phyloP scores from a whole-genome alignment of 2,329 filamentous ascomycete species.

The Penicillium sp. region DNA sequence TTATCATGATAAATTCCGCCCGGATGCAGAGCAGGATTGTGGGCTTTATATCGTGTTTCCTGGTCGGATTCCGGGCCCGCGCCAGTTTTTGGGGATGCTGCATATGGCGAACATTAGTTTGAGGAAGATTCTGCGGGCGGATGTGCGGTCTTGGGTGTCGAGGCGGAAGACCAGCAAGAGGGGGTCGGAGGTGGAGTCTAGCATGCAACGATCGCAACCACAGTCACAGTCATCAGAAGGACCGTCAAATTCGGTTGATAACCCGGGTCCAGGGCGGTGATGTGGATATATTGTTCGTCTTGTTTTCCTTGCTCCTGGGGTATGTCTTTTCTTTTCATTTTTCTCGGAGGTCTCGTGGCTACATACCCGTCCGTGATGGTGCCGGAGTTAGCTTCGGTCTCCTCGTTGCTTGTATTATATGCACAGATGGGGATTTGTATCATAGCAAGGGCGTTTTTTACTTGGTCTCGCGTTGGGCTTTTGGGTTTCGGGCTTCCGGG shows the following conservation, averaged over 20 bases:
- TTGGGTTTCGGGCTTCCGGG: background rate
- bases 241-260: background rate
- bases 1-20: constrained; percentile 44
- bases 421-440: constrained; percentile 2
- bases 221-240: background rate
- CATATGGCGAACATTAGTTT: constrained; percentile 46
- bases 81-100: constrained; percentile 37
- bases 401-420: constrained; percentile 12
- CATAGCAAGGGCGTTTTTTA: constrained; percentile 10
- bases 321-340: background rate
- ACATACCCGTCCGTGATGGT: background rate
- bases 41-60: constrained; percentile 43
- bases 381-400: background rate
- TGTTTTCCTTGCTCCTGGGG: background rate
- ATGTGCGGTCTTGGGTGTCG: constrained; percentile 11
- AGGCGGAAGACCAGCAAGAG: background rate
- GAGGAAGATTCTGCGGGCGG: constrained; percentile 26
- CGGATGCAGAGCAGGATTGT: constrained; percentile 35
- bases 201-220: background rate
- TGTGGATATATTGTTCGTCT: background rate
- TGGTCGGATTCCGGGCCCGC: constrained; percentile 31
- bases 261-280: background rate
- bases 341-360: background rate
- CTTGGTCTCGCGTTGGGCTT: background rate
- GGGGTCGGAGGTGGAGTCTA: background rate